Base-by-base conservation (phyloP, 2,329 filamentous ascomycete genomes). In the Colletotrichum endophyticum region DNA sequence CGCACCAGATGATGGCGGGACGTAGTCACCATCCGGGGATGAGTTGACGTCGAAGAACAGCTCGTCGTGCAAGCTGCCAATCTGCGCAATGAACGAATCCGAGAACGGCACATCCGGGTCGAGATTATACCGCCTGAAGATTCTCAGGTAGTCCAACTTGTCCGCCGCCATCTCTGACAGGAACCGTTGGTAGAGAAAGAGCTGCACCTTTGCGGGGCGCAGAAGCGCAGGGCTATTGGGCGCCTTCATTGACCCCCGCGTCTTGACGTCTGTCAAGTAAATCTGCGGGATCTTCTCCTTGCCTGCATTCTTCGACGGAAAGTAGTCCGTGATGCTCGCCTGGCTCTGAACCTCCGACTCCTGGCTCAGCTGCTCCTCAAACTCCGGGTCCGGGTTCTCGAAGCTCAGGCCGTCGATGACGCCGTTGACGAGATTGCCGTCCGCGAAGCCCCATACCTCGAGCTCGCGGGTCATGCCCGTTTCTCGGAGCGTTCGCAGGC, bases 241-340 rank as follows among this genome's bases (percentile, higher is more conserved):
- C 4, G 95, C 82, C 4, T 89, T 90, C n/a, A 86, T 87, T 6
- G 90, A 91, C 1, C 89, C 89, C 22, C 96, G 91, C 0, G 96
- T 99, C 84, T 99, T 99, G 78, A 98, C 92, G 80, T 99, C 97
- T 0, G 93, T 93, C 66, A 99, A 87, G 83, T 98, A 98, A n/a
- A 91, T 82, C 76, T 86, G 86, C 28, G 81, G 83, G 9, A 39
- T 71, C 19, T 74, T 79, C n/a, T 75, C 76, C 44, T 63, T 76
- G 30, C 16, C 39, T 56, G 28, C 28, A n/a, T 77, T 78, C 49
- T 79, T 77, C 1, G 80, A 78, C 6, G 83, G 80, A 69, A 89
- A 86, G 78, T 86, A 90, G 62, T 87, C 82, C 0, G 83, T 85
- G 25, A 90, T 84, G 13, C 83, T 84, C 0, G 83, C 79, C 72